Base-by-base conservation (phyloP, 331 rosid genomes). In the Pyracantha coccinea region DNA sequence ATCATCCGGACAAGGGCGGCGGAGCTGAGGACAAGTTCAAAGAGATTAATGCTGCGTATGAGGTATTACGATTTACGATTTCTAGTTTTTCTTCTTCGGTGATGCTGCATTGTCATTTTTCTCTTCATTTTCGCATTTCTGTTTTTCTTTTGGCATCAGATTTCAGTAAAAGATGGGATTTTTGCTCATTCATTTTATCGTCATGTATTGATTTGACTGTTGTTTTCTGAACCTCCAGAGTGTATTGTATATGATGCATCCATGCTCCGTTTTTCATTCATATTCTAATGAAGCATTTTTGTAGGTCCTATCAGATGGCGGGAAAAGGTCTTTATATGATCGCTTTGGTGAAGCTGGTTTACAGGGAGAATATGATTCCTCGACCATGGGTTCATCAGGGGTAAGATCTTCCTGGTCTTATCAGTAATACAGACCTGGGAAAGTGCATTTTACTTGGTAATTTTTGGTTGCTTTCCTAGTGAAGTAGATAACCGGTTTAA, bases 251-350 rank as follows among this genome's bases (percentile, higher is more conserved):
- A 35, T 35, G 44, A 35, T 9, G 44, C 44, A 35, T 35, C 44
- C 44, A 35, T 35, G 44, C 44, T 35, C 44, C 44, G 44, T 35
- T 35, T 35, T 35, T 67, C n/a, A 38, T 83, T 82, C 86, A 59
- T 68, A 33, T 84, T 75, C 80, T 92, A 82, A 94, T 87, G 80
- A 72, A 87, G 89, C 77, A 85, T 83, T 74, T 84, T 66, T 89
- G 87, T 87, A 94, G 97, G 97, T 94, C 75, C 90, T 92, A 82
- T 92, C 97, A 85, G 99, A 95, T 86, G 99, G 86, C 68, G 93
- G 88, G 85, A 92, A 95, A 90, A 90, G 96, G 85, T 88, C 97
- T 87, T 75, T 84, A 75, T 95, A 95, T 80, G 99, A 95, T 79
- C 97, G 89, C 83, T 90, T 87, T 84, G 97, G 97, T 62, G 96